These are phyloP conservation scores for Sphagnum fallax DNA, from an alignment of 228 moss, liverwort and hornwort species.

Conservation along the genomic window DNA sequence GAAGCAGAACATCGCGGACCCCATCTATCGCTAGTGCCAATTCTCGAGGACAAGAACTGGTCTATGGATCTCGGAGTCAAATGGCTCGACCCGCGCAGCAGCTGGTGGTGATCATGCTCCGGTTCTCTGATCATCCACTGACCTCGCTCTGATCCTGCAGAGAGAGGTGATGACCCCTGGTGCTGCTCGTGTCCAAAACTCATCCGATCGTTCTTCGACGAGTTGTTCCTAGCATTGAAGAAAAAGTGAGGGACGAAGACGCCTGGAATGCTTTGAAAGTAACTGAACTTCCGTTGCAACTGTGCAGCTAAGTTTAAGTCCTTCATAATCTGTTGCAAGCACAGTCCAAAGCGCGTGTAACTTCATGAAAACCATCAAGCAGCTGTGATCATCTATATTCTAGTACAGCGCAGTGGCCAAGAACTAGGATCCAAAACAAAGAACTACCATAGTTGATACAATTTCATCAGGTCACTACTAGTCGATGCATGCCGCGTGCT, in stretches of 20 bases:
- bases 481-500: too few relatives aligned
- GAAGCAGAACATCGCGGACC: not conserved
- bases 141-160: slow-evolving; percentile 14
- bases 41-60: slow-evolving; percentile 9
- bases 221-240: slow-evolving; percentile 1
- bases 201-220: slow-evolving; percentile 11
- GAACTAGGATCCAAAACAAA: too few relatives aligned
- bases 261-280: slow-evolving; percentile 59
- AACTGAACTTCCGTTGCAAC: slow-evolving; percentile 81
- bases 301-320: slow-evolving; percentile 77
- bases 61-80: slow-evolving; percentile 19
- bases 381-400: too few relatives aligned
- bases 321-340: slow-evolving; percentile 51
- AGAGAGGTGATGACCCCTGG: slow-evolving; percentile 26
- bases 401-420: too few relatives aligned
- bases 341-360: too few relatives aligned
- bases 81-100: slow-evolving; percentile 1
- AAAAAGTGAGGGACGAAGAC: slow-evolving; percentile 38
- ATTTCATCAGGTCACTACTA: too few relatives aligned
- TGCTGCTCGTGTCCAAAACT: slow-evolving; percentile 10
- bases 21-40: not conserved
- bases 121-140: slow-evolving; percentile 16
- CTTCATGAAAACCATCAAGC: too few relatives aligned
- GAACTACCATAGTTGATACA: too few relatives aligned
- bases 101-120: not conserved